Conservation (phyloP, 306 rosid species). For the Vachellia pachyceras region DNA sequence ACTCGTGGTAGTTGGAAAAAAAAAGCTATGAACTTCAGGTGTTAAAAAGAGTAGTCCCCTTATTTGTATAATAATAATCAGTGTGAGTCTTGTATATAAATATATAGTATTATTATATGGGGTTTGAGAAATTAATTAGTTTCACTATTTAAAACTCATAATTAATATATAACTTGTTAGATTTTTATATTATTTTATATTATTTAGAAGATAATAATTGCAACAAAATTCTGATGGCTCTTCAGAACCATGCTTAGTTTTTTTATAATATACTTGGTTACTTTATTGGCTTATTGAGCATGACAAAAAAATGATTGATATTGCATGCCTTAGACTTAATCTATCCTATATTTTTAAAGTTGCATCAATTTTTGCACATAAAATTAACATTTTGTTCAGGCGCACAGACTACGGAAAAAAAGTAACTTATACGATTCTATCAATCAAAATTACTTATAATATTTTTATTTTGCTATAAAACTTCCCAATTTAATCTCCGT, state of each 20-base stretch:
- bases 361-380: too few relatives aligned
- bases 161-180: not conserved
- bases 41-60: not conserved
- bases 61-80: too few relatives aligned
- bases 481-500: not conserved
- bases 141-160: not conserved
- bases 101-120: not conserved
- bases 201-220: not conserved
- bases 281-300: not conserved
- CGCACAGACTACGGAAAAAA: too few relatives aligned
- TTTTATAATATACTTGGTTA: not conserved
- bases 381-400: too few relatives aligned
- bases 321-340: not conserved
- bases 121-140: not conserved
- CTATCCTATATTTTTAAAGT: too few relatives aligned
- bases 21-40: too few relatives aligned
- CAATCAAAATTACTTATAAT: too few relatives aligned
- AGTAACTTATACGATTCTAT: too few relatives aligned
- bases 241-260: not conserved
- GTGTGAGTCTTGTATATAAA: not conserved
- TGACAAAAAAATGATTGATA: not conserved
- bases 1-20: not conserved
- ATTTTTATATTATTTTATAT: too few relatives aligned
- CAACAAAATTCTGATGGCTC: not conserved
- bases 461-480: too few relatives aligned